Evolutionary conservation across 2,329 filamentous ascomycete genomes (phyloP), one percentile per base, ranked within the genome.

Genomic region (Sporothrix brunneoviolacea): DNA sequence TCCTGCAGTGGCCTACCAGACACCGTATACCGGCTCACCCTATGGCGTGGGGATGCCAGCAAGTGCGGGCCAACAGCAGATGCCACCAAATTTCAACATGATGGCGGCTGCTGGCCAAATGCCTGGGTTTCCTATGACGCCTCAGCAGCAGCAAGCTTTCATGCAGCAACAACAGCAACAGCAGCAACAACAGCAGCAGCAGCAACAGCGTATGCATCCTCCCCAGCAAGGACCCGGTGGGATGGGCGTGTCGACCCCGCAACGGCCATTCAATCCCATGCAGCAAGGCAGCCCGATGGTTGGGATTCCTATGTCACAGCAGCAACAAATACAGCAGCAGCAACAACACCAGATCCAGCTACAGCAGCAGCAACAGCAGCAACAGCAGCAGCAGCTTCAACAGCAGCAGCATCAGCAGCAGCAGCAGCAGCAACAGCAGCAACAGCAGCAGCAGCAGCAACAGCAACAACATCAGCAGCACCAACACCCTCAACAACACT

Each of bases 21-120:
- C 77, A 36, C 77, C 80, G 47, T 83, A 79, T 57, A 73, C 76
- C 21, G 72, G 69, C 59, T 74, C 76, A 32, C 74, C 79, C 5
- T 83, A 82, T 60, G 77, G 75, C 54, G 66, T 74, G 58, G 70
- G 73, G 57, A 67, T 77, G 60, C 70, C 75, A 43, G 68, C 75
- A 33, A 70, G 71, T 56, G 69, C 68, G 38, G 72, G 72, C 8
- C 77, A 78, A 57, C 69, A 68, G 57, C 72, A 72, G 53, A 64
- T 70, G 54, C 67, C 70, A 44, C 67, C 67, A 45, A 79, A 75
- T 62, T 83, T 53, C 24, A 58, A 80, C 59, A 77, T 80, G 70
- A 81, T 82, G 71, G 64, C 66, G 3, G 48, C 44, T 32, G 65
- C 71, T 53, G 62, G 71, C 15, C 52, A 52, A 60, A 79, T 80